These are phyloP conservation scores for Lentinus tigrinus DNA, from an alignment of 768 basidiomycete species.

Conservation along the genomic window DNA sequence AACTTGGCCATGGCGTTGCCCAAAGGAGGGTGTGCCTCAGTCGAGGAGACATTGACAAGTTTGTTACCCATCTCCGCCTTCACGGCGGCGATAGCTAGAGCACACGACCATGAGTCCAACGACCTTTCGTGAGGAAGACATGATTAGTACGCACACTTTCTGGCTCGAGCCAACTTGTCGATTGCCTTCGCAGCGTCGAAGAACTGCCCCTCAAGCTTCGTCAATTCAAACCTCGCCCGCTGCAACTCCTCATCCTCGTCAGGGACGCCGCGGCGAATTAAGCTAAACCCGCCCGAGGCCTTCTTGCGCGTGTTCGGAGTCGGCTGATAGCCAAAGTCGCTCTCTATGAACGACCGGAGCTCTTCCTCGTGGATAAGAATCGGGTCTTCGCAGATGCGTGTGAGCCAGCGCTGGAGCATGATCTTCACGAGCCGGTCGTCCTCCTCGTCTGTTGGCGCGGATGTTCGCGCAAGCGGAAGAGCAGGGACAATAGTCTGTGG, in stretches of 20 bases:
- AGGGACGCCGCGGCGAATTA: conserved; percentile 77
- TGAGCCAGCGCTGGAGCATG: conserved; percentile 93
- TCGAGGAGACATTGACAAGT: conserved; percentile 82
- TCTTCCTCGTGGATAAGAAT: conserved; percentile 91
- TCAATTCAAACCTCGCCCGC: conserved; percentile 85
- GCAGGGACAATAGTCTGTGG: conserved; percentile 97
- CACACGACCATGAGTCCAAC: conserved; percentile 4
- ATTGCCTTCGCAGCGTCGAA: conserved; percentile 91
- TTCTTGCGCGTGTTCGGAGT: conserved; percentile 75
- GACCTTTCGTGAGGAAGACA: neutral
- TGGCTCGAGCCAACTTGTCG: conserved; percentile 76
- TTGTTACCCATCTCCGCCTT: conserved; percentile 95
- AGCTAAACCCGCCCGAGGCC: conserved; percentile 67
- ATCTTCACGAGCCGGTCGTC: conserved; percentile 95
- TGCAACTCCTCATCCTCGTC: conserved; percentile 96
- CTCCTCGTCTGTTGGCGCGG: conserved; percentile 96
- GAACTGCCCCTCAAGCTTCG: conserved; percentile 88
- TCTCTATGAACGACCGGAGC: conserved; percentile 91
- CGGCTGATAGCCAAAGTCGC: conserved; percentile 94
- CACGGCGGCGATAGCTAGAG: conserved; percentile 68
- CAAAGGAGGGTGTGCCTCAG: conserved; percentile 83
- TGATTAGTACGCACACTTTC: conserved; percentile 61
- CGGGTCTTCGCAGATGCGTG: conserved; percentile 88
- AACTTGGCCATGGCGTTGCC: conserved; percentile 83
- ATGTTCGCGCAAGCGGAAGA: conserved; percentile 93